Percentiles rank a stretch among this genome's conserved stretches.
Evolutionary conservation across 2,329 filamentous ascomycete species (phyloP).

Genomic region (Ploettnerulaceae sp.): DNA sequence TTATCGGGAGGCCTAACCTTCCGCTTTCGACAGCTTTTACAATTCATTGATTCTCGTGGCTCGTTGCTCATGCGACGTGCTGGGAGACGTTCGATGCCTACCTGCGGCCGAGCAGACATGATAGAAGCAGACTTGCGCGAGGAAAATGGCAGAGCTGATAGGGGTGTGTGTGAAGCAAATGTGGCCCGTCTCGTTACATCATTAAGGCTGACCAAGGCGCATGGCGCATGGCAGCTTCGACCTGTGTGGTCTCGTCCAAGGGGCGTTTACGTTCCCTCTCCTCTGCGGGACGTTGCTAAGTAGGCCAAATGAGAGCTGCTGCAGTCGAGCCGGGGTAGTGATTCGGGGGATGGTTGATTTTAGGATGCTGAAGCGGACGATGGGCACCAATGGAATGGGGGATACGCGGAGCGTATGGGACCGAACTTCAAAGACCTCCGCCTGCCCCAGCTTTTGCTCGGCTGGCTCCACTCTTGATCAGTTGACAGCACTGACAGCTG

Average conservation of each 20-base stretch:
- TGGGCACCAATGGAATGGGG: not conserved
- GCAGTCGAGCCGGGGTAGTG: not conserved
- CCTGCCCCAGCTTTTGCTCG: constrained; percentile 1
- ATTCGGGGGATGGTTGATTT: too few relatives aligned
- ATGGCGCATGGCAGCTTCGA: constrained; percentile 13
- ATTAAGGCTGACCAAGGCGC: constrained; percentile 23
- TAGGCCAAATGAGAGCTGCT: not conserved
- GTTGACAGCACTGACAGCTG: not conserved
- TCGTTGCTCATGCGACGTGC: constrained; percentile 40
- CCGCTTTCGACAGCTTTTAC: constrained; percentile 87
- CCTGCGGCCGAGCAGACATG: constrained; percentile 33
- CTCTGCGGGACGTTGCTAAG: not conserved
- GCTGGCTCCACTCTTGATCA: constrained; percentile 1
- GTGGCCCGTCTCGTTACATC: constrained; percentile 28
- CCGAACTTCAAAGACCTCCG: too few relatives aligned
- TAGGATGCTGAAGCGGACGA: not conserved
- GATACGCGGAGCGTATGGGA: too few relatives aligned
- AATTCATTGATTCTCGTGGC: constrained; percentile 88
- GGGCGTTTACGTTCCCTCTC: not conserved
- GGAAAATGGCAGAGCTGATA: constrained; percentile 4
- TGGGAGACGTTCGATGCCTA: constrained; percentile 35
- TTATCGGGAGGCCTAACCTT: constrained; percentile 57
- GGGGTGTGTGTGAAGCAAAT: constrained; percentile 16
- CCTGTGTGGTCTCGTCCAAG: constrained; percentile 1
- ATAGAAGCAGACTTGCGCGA: constrained; percentile 12